phyloP scores from a whole-genome alignment of 306 rosid species.

The Casuarina glauca region DNA sequence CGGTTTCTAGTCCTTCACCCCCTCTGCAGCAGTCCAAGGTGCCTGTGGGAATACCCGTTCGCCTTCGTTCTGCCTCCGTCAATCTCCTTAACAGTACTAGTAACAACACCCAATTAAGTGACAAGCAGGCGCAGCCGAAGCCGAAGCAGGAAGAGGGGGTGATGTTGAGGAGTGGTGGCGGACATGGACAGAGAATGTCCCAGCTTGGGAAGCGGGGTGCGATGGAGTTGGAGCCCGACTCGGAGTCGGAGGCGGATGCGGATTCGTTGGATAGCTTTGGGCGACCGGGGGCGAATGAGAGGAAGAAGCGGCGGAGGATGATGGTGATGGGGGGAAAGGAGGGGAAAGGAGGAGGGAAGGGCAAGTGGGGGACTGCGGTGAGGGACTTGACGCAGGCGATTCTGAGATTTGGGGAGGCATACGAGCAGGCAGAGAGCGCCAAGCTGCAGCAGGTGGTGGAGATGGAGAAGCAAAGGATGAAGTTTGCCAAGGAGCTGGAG shows the following conservation, averaged over 20 bases:
- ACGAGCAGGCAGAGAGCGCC: constrained; percentile 84
- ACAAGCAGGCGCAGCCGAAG: constrained; percentile 23
- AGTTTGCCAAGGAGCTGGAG: constrained; percentile 81
- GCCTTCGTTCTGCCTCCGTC: constrained; percentile 34
- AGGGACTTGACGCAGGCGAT: constrained; percentile 84
- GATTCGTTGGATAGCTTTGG: constrained; percentile 67
- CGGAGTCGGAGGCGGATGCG: constrained; percentile 40
- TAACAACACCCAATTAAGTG: constrained; percentile 24
- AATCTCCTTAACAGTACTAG: constrained; percentile 28
- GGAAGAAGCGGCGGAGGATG: constrained; percentile 49
- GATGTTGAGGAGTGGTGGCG: background rate
- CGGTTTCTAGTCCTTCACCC: constrained; percentile 28
- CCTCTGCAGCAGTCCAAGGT: constrained; percentile 38
- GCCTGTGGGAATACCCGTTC: constrained; percentile 74
- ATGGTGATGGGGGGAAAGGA: background rate
- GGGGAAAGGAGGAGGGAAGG: constrained; percentile 21
- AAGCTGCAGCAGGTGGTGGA: constrained; percentile 90
- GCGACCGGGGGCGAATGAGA: constrained; percentile 40
- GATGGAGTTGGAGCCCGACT: constrained; percentile 36
- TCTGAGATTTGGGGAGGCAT: constrained; percentile 85
- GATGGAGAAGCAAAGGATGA: constrained; percentile 99
- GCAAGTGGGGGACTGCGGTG: constrained; percentile 68
- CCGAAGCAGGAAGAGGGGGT: constrained; percentile 13
- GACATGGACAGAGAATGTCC: constrained; percentile 35
- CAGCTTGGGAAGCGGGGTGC: constrained; percentile 45